These are phyloP conservation scores for Entonaema liquescens DNA, from an alignment of 495 filamentous ascomycete species.

Conservation along the genomic window DNA sequence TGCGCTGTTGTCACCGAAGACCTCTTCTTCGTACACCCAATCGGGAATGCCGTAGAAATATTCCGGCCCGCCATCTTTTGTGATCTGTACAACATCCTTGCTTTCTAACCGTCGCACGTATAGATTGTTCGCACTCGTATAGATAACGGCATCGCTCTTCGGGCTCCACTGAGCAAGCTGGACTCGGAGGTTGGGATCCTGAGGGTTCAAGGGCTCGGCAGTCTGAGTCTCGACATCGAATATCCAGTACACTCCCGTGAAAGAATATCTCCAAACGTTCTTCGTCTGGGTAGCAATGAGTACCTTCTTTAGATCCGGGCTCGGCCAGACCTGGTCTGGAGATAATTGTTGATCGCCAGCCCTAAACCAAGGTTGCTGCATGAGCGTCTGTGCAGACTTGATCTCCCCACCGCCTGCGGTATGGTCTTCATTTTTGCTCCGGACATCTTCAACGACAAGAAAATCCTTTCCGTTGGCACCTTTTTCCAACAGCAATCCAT, in stretches of 20 bases:
- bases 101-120: conserved; percentile 74
- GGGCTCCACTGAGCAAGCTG: conserved; percentile 94
- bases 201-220: conserved; percentile 79
- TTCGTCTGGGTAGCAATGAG: conserved; percentile 74
- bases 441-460: conserved; percentile 87
- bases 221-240: conserved; percentile 88
- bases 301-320: conserved; percentile 83
- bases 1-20: conserved; percentile 79
- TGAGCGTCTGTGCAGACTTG: conserved; percentile 66
- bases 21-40: conserved; percentile 99
- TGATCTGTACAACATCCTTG: conserved; percentile 72
- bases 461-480: conserved; percentile 68
- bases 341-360: conserved; percentile 61
- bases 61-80: conserved; percentile 82
- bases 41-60: conserved; percentile 98
- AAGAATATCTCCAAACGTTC: conserved; percentile 91
- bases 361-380: conserved; percentile 71
- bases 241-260: conserved; percentile 86
- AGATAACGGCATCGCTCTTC: conserved; percentile 81
- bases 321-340: conserved; percentile 73
- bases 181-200: conserved; percentile 69
- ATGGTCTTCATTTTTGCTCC: conserved; percentile 53
- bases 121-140: conserved; percentile 88
- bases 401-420: conserved; percentile 44
- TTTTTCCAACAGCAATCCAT: conserved; percentile 81